A percentile compares a stretch with the other conserved stretches of the same genome.
Evolutionary conservation across 2,329 filamentous ascomycete genomes (phyloP).

Genomic region (Xylaria sp.): DNA sequence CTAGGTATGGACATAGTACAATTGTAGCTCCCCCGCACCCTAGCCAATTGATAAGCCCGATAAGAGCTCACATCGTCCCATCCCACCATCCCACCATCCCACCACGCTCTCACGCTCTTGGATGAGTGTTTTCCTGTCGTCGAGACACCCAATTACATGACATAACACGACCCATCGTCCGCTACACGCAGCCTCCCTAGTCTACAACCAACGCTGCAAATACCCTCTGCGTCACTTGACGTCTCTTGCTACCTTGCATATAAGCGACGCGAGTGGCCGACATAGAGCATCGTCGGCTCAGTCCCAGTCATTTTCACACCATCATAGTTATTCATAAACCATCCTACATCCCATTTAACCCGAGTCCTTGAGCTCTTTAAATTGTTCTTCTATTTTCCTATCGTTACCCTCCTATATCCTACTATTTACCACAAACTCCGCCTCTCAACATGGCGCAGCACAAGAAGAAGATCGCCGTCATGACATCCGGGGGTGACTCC

Average conservation of each 20-base stretch:
- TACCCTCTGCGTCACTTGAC: conserved; percentile 20
- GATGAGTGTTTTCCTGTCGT: conserved; percentile 24
- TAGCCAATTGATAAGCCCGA: conserved; percentile 35
- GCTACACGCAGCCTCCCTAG: conserved; percentile 10
- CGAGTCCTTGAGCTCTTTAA: neutral
- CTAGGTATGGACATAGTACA: neutral
- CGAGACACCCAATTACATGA: conserved; percentile 26
- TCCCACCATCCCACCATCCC: conserved; percentile 27
- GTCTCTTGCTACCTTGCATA: conserved; percentile 14
- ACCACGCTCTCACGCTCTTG: conserved; percentile 1
- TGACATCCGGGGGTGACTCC: conserved; percentile 94
- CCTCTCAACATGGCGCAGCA: conserved; percentile 54
- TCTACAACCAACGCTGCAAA: conserved; percentile 27
- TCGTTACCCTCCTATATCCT: neutral
- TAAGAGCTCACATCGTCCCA: conserved; percentile 37
- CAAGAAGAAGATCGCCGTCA: conserved; percentile 81
- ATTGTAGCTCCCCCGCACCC: conserved; percentile 34
- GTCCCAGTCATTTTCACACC: neutral
- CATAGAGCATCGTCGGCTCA: neutral
- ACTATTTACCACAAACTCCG: neutral
- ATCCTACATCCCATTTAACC: neutral
- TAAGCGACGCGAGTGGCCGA: conserved; percentile 14
- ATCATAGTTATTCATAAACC: conserved; percentile 3
- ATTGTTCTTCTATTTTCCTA: neutral
- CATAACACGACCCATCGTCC: conserved; percentile 20